These are phyloP conservation scores for Microdochium bolleyi DNA, from an alignment of 2,329 filamentous ascomycete species.

Conservation along the genomic window DNA sequence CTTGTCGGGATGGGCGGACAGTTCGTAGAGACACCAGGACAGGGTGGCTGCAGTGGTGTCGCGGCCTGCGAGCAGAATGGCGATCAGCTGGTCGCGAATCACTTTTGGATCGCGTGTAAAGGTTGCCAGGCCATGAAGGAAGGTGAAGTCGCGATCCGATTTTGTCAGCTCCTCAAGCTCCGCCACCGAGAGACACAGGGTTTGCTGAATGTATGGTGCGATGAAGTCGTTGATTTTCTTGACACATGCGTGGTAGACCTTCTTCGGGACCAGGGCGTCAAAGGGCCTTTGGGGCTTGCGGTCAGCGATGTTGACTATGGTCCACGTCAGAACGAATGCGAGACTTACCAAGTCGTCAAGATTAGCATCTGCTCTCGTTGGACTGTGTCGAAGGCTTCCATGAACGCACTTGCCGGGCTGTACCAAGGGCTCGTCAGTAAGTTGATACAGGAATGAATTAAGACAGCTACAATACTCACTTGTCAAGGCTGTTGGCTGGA, in stretches of 20 bases:
- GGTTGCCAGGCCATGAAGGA: constrained; percentile 66
- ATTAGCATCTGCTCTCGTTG: constrained; percentile 58
- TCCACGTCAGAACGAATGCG: neutral
- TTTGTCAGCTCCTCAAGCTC: constrained; percentile 63
- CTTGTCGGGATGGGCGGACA: constrained; percentile 49
- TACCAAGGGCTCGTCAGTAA: constrained; percentile 7
- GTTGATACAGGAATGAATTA: no score
- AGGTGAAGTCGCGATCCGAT: constrained; percentile 58
- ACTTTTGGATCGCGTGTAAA: constrained; percentile 50
- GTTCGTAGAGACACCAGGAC: constrained; percentile 58
- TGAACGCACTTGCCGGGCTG: constrained; percentile 50
- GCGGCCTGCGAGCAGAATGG: constrained; percentile 60
- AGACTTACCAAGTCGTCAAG: constrained; percentile 31
- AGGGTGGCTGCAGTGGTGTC: constrained; percentile 63
- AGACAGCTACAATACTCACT: constrained; percentile 16
- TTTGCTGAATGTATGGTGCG: constrained; percentile 56
- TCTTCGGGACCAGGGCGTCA: constrained; percentile 46
- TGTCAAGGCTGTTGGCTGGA: constrained; percentile 37
- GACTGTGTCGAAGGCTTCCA: constrained; percentile 59
- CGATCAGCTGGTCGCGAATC: constrained; percentile 66
- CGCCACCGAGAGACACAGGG: constrained; percentile 50
- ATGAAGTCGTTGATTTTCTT: constrained; percentile 62
- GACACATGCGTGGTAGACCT: constrained; percentile 49
- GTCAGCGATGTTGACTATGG: neutral
- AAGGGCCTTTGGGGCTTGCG: constrained; percentile 39